Percentiles rank a stretch among this genome's conserved stretches.
phyloP scores from a whole-genome alignment of 345 rosid genomes.

The Brassica nigra region DNA sequence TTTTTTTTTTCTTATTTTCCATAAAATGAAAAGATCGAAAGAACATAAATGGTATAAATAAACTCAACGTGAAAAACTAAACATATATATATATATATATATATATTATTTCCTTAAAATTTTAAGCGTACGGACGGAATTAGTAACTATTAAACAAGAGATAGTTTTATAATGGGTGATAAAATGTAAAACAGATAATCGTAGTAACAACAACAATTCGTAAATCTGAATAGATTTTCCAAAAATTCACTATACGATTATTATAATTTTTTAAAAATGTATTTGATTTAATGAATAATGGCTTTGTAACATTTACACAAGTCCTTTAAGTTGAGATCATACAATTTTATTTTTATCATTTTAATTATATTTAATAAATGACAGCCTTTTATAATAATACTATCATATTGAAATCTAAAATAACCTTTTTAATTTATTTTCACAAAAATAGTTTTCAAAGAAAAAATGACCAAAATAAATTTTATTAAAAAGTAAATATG shows the following conservation, averaged over 20 bases:
- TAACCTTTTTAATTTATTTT: too few relatives aligned
- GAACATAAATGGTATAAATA: neutral
- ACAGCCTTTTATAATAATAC: neutral
- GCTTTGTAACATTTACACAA: too few relatives aligned
- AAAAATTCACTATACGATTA: neutral
- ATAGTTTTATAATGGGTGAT: neutral
- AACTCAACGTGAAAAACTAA: neutral
- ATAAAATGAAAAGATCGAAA: slow-evolving; percentile 4
- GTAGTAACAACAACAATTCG: neutral
- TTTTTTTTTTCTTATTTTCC: neutral
- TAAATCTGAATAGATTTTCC: neutral
- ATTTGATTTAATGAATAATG: neutral
- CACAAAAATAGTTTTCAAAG: too few relatives aligned
- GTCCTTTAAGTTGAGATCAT: too few relatives aligned
- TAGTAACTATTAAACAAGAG: neutral
- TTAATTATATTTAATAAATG: neutral
- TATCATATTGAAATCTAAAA: neutral
- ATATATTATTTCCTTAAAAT: neutral
- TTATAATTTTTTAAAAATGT: neutral
- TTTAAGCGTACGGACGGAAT: neutral
- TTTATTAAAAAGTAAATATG: too few relatives aligned
- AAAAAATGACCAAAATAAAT: too few relatives aligned
- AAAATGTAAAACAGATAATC: neutral
- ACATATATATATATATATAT: neutral
- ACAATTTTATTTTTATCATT: neutral